Evolutionary conservation across 2,329 filamentous ascomycete genomes (phyloP), one percentile per base, ranked within the genome.

Genomic region (Harringtonia aguacate): DNA sequence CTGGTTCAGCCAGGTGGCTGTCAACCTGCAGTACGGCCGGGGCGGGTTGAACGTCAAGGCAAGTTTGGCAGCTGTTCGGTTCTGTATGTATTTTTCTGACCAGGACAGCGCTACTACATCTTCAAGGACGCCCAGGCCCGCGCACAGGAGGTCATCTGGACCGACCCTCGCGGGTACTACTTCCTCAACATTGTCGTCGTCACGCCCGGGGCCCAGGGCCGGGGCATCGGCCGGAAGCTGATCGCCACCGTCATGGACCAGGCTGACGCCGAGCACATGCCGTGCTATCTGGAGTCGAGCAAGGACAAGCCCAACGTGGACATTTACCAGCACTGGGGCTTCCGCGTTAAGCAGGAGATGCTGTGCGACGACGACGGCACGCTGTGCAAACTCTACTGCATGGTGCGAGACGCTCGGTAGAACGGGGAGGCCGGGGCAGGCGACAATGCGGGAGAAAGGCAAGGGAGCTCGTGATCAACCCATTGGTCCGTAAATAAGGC

Each of bases 171-270:
- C 6, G 83, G 83, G 0, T 86, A 86, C 55, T 86, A 85, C 55
- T 86, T 86, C 52, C 80, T 83, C 50, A 87, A 86, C 54, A 84
- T 86, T 48, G 76, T 86, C 53, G 80, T 81, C 0, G 81, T 86
- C 2, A 58, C 75, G 15, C 79, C 81, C 0, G 71, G 77, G 39
- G 70, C 70, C 28, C 81, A 86, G 56, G 79, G 80, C 0, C 74
- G 70, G 53, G 82, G 82, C 0, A 72, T 86, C 3, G 83, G 81
- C 0, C 75, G 74, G 47, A 66, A 69, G 49, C 60, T 86, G 52
- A 80, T 86, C 62, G 67, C 77, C 51, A 66, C 69, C 36, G 79
- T 86, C 8, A 77, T 79, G 15, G 65, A 71, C 34, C 63, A 64
- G 53, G 82, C 83, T 10, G 83, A 87, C 58, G 60, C 60, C 6